Evolutionary conservation across 1,139 yeast species (phyloP).

Genomic region (Magnusiomyces sp.): DNA sequence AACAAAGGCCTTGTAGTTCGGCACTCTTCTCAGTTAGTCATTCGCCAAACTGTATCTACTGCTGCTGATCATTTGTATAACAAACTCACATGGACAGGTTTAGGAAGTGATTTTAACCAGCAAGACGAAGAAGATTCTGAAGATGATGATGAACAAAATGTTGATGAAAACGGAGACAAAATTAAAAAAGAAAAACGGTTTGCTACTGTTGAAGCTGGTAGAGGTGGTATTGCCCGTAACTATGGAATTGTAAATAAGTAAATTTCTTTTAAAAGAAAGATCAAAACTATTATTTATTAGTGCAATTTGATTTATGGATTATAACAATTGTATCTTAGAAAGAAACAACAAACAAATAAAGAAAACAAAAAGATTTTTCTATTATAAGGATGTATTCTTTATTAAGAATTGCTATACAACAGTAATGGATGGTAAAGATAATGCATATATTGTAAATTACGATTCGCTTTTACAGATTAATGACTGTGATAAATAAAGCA

Average conservation of each 20-base stretch:
- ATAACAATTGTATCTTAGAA: too few relatives aligned
- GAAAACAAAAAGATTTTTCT: too few relatives aligned
- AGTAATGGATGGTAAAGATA: too few relatives aligned
- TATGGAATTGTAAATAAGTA: conserved; percentile 48
- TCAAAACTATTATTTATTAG: too few relatives aligned
- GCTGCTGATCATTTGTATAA: conserved; percentile 71
- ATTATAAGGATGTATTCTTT: too few relatives aligned
- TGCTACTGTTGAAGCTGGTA: conserved; percentile 67
- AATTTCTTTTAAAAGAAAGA: too few relatives aligned
- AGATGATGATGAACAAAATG: conserved; percentile 36
- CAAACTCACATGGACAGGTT: conserved; percentile 72
- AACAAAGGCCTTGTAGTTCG: conserved; percentile 45
- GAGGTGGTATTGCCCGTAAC: conserved; percentile 83
- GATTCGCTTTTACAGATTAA: too few relatives aligned
- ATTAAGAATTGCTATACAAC: too few relatives aligned
- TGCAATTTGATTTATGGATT: too few relatives aligned
- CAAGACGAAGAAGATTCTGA: conserved; percentile 23
- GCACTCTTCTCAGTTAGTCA: conserved; percentile 52
- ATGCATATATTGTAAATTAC: too few relatives aligned
- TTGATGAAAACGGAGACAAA: conserved; percentile 31
- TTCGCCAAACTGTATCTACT: conserved; percentile 77
- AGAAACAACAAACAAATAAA: too few relatives aligned
- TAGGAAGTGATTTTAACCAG: conserved; percentile 68
- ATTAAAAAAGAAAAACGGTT: conserved; percentile 34
- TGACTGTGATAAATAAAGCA: too few relatives aligned